Base-by-base conservation (phyloP, 1,139 yeast genomes). In the Sugiyamaella novakii region DNA sequence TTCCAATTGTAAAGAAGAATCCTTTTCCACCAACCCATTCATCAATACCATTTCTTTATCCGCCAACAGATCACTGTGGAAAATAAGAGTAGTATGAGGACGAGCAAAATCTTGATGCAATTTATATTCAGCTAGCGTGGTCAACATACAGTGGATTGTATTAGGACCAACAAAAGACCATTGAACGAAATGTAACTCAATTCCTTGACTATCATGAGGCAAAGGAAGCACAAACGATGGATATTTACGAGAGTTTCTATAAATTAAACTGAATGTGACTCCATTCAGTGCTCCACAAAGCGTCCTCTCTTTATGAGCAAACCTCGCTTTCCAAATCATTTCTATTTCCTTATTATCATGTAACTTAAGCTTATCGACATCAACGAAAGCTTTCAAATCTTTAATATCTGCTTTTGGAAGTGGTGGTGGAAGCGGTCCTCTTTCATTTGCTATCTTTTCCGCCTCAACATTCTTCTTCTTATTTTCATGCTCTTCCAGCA, bases 51-150 rank as follows among this genome's bases (percentile, higher is more conserved):
- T 54, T 1, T 76, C 81, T 58, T 86, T 84, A 15, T 76, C 75
- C 0, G 77, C 74, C 4, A 76, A 73, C 47, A 92, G 70, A 50
- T 94, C 97, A 47, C 83, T 81, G 70, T 92, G 98, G 75, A 92
- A 86, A 67, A 83, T 81, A 55, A 92, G 72, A 0, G 96, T 87
- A 1, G 98, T 89, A 66, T 94, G 98, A 1, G 98, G 98, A 62
- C 87, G 83, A 10, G 98, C 96, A 68, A 76, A 94, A 63, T 91
- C 98, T 54, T 81, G 81, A 64, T 92, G 97, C 33, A 89, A 77
- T 67, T 92, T 91, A 69, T 81, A 94, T 68, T 94, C 98, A 1
- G 95, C 94, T 54, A 94, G 76, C 0, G 97, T 83, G 1, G 98
- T 94, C 60, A 94, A 74, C 79, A 94, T 78, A 66, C 96, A 87